These are phyloP conservation scores for Zea mays DNA, from an alignment of 176 grass and related monocot species.

Conservation along the genomic window DNA sequence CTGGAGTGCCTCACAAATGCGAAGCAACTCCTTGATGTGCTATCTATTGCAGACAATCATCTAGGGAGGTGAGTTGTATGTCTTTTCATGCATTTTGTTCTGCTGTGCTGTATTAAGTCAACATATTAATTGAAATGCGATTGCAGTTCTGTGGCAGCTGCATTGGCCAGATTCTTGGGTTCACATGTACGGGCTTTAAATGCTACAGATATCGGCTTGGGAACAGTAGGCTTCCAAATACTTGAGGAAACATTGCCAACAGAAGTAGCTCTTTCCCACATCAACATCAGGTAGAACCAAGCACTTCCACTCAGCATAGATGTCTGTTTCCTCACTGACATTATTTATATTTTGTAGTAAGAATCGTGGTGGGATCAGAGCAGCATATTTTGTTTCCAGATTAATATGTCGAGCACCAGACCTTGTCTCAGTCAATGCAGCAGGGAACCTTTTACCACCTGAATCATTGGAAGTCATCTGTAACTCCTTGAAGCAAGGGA, in stretches of 20 bases:
- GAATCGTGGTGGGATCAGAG: constrained; percentile 51
- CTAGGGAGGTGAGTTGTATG: constrained; percentile 64
- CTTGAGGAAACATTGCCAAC: constrained; percentile 57
- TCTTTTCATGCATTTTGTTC: background rate
- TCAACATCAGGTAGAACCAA: constrained; percentile 66
- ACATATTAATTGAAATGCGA: constrained; percentile 19
- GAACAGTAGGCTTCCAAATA: constrained; percentile 55
- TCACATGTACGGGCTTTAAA: constrained; percentile 58
- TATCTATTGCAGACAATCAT: constrained; percentile 78
- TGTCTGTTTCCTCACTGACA: background rate
- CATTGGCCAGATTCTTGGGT: constrained; percentile 60
- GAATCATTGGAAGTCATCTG: constrained; percentile 57
- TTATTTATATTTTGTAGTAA: constrained; percentile 46
- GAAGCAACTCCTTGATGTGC: constrained; percentile 59
- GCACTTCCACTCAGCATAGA: background rate
- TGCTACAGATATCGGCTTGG: constrained; percentile 59
- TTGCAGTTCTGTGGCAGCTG: constrained; percentile 55
- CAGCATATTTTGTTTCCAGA: constrained; percentile 47
- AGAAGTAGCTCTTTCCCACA: constrained; percentile 44
- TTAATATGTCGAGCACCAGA: constrained; percentile 47
- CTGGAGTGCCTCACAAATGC: constrained; percentile 54
- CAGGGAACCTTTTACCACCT: constrained; percentile 49
- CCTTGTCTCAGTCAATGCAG: constrained; percentile 48
- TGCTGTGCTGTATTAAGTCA: background rate
- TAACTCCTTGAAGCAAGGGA: constrained; percentile 37